Evolutionary conservation across 2,329 filamentous ascomycete species (phyloP), one percentile per base, ranked within the genome.

Genomic region (Phyllosticta paracitricarpa): DNA sequence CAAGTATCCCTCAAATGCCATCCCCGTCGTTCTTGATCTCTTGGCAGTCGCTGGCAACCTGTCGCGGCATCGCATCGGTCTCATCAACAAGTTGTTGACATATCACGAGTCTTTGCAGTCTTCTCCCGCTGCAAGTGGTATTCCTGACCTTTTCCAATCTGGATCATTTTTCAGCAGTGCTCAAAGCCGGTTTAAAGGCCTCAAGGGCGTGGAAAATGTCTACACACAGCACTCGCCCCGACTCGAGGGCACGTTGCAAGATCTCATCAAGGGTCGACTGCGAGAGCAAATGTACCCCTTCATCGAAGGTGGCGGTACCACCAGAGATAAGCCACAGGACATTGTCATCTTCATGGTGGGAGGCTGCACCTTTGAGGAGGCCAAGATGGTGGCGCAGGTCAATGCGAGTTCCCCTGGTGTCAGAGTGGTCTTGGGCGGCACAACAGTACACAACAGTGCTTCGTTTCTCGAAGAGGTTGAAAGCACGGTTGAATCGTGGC

Each of bases 201-300:
- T 99, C 14, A 97, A 97, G 71, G 94, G 94, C 1, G 94, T 99
- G 1, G 95, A 99, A 73, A 99, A 99, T 68, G 94, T 99, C 28
- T 99, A 99, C 73, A 99, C 94, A 0, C 95, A 99, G 73, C 94
- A 99, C 73, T 95, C 91, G 5, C 91, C 95, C 0, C 82, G 91
- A 24, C 76, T 99, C 17, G 92, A 97, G 73, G 83, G 84, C 25
- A 97, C 91, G 0, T 77, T 99, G 19, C 93, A 97, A 71, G 93
- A 93, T 68, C 79, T 99, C 58, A 92, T 97, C 77, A 97, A 96
- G 71, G 95, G 94, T 0, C 85, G 89, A 30, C 76, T 99, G 62
- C 88, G 86, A 68, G 90, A 96, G 69, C 84, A 91, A 65, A 85
- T 94, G 64, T 97, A 96, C 70, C 95, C 94, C 0, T 99, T 97